Conservation (phyloP, 148 eudicot species). For the Cornus controversa region DNA sequence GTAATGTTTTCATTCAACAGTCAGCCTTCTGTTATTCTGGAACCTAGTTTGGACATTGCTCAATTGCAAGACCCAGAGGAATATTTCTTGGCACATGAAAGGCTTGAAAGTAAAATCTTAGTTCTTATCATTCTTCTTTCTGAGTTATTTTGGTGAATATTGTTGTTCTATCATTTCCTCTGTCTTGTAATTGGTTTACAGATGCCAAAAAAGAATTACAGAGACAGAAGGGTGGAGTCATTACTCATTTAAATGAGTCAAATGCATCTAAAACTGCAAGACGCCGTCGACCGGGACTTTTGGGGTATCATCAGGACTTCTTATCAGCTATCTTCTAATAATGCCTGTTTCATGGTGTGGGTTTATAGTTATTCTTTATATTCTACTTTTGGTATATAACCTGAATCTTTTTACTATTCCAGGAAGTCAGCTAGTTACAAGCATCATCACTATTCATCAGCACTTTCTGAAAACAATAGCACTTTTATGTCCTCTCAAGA, state of each 20-base stretch:
- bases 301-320: conserved; percentile 38
- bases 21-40: conserved; percentile 34
- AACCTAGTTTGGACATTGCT: conserved; percentile 33
- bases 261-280: conserved; percentile 26
- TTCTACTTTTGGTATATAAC: background rate
- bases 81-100: conserved; percentile 48
- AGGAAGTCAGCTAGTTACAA: conserved; percentile 57
- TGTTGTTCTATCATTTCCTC: conserved; percentile 2
- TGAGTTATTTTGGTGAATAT: conserved; percentile 5
- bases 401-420: conserved; percentile 14
- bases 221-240: conserved; percentile 41
- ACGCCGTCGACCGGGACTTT: conserved; percentile 52
- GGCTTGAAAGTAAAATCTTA: conserved; percentile 44
- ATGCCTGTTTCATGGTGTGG: conserved; percentile 3
- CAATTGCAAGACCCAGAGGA: conserved; percentile 48
- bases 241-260: conserved; percentile 26
- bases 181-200: conserved; percentile 22
- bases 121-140: background rate
- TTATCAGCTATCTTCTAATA: background rate
- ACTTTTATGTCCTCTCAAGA: conserved; percentile 43
- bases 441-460: conserved; percentile 35
- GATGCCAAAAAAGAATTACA: conserved; percentile 60
- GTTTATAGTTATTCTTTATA: background rate
- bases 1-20: conserved; percentile 25
- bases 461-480: conserved; percentile 29